Percentiles rank a stretch among this genome's conserved stretches.
These are phyloP conservation scores for Monilinia polystroma DNA, from an alignment of 2,329 filamentous ascomycete species.

Conservation along the genomic window DNA sequence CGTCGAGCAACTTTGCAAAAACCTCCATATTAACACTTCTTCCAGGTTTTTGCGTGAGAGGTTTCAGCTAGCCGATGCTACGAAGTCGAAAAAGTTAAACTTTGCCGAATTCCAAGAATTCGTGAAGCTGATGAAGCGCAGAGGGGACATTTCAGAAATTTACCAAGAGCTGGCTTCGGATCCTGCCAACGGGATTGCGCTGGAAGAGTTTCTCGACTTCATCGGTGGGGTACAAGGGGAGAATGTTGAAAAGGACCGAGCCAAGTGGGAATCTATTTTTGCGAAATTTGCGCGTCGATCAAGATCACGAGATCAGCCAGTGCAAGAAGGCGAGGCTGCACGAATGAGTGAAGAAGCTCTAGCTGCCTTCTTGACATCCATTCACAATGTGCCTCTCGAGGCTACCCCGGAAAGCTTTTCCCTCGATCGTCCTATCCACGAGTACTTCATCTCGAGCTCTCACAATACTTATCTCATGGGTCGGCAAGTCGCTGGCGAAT, in stretches of 20 bases:
- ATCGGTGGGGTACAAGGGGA: constrained; percentile 72
- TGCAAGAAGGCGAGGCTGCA: constrained; percentile 46
- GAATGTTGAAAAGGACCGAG: constrained; percentile 64
- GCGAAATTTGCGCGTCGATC: constrained; percentile 64
- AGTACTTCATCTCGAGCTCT: constrained; percentile 97
- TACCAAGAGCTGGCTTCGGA: constrained; percentile 63
- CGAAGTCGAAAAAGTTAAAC: constrained; percentile 64
- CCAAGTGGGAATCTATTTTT: constrained; percentile 72
- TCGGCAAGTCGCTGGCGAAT: constrained; percentile 83
- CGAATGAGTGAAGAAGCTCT: constrained; percentile 79
- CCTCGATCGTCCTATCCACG: constrained; percentile 83
- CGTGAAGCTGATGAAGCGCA: constrained; percentile 76
- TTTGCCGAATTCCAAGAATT: constrained; percentile 83
- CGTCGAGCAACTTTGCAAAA: constrained; percentile 81
- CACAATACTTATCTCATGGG: constrained; percentile 97
- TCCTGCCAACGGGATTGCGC: constrained; percentile 63
- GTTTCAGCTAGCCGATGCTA: constrained; percentile 71
- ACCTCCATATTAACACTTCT: constrained; percentile 87
- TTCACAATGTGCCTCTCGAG: constrained; percentile 66
- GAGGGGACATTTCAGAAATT: constrained; percentile 75
- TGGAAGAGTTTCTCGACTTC: constrained; percentile 73
- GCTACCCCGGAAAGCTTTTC: constrained; percentile 59
- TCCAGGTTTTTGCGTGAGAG: constrained; percentile 69
- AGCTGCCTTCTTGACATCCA: constrained; percentile 72
- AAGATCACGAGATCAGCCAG: constrained; percentile 47